Conservation (phyloP, 192 early-diverging fungal genomes). For the Radiomyces spectabilis region DNA sequence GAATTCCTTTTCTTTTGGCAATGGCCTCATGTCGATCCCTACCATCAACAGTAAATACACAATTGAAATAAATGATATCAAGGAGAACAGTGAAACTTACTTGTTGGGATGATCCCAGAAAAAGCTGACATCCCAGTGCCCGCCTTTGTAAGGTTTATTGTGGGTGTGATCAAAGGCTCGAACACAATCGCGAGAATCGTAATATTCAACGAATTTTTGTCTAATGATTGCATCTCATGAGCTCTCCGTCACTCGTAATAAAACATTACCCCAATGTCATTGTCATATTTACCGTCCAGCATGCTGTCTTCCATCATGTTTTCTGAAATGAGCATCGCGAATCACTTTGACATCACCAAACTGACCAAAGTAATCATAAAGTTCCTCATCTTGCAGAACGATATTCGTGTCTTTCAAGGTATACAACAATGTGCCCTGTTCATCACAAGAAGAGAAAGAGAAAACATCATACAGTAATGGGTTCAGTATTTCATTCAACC, state of each 20-base stretch:
- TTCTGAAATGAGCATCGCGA: constrained; percentile 18
- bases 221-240: too few species aligned
- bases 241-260: too few species aligned
- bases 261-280: too few species aligned
- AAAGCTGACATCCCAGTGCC: constrained; percentile 29
- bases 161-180: constrained; percentile 26
- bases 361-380: constrained; percentile 29
- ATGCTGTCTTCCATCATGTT: background rate
- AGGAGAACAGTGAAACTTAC: too few species aligned
- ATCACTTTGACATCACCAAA: constrained; percentile 43
- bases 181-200: constrained; percentile 32
- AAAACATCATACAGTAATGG: background rate
- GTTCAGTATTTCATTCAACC: background rate
- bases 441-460: too few species aligned
- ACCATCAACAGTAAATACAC: too few species aligned
- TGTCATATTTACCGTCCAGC: too few species aligned
- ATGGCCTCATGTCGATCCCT: too few species aligned
- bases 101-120: constrained; percentile 35
- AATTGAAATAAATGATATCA: too few species aligned
- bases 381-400: constrained; percentile 24
- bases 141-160: constrained; percentile 25
- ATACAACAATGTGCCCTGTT: constrained; percentile 43
- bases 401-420: constrained; percentile 28
- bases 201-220: constrained; percentile 39
- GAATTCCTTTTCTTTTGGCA: too few species aligned